Evolutionary conservation across 768 basidiomycete genomes (phyloP), one percentile per base, ranked within the genome.

Genomic region (Amylocystis lapponica): DNA sequence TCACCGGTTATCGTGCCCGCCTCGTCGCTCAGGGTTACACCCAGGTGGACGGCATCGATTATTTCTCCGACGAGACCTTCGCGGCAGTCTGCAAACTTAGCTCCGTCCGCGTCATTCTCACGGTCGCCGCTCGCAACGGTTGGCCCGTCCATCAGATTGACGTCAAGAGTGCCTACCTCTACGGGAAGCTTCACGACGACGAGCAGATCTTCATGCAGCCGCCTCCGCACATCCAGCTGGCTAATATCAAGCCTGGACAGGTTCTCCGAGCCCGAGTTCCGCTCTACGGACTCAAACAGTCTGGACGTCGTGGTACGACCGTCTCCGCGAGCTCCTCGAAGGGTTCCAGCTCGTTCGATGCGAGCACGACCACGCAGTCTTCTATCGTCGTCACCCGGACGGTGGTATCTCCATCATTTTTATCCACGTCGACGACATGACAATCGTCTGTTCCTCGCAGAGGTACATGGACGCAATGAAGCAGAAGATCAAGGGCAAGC

Each of bases 141-240:
- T 59, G 59, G 48, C 54, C 58, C 1, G 32, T 67, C 1, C 51
- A 62, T 6, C 62, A 65, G 40, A 43, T 67, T 5, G 65, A 68
- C 42, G 45, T 70, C 29, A 64, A 65, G 30, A 54, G 51, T 0
- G 66, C 60, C 2, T 64, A 56, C 35, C 58, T 63, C 20, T 55
- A 63, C 20, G 49, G 49, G 0, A 20, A 45, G 2, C 45, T 56
- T 19, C 11, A 19, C 9, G 19, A 37, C 21, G 36, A 51, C 17
- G 52, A 58, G 31, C 27, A 17, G 5, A 43, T 54, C 27, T 48
- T 45, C 25, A 45, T 51, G 39, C 13, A 16, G 2, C 46, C 37
- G 20, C 50, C 46, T 0, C 46, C 43, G 0, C 49, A 33, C 7
- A 25, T 25, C 12, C 34, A 37, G 17, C 9, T 33, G 48, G 41